Evolutionary conservation across 2,329 filamentous ascomycete species (phyloP), one percentile per base, ranked within the genome.

Genomic region (Stagonosporopsis tanaceti): DNA sequence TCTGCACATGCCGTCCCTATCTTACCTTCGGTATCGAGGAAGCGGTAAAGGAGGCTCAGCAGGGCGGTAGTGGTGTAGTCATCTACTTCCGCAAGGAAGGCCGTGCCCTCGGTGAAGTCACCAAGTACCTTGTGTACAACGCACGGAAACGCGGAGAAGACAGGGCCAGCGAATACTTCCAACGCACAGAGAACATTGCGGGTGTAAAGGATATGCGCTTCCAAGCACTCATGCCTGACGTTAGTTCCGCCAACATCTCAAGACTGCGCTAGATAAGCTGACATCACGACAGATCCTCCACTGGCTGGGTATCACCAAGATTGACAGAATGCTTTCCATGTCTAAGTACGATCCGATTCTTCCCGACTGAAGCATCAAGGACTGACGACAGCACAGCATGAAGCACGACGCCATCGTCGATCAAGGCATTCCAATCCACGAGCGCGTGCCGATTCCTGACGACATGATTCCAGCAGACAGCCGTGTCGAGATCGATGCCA

Each of bases 81-180:
- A 97, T 98, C 75, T 99, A 99, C 77, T 99, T 98, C 86, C 88
- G 95, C 66, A 99, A 99, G 77, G 95, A 99, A 81, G 95, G 95
- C 30, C 87, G 95, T 66, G 95, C 94, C 35, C 82, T 98, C 6
- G 95, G 95, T 50, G 95, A 99, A 77, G 95, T 99, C 28, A 96
- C 93, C 51, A 97, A 97, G 71, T 89, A 89, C 62, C 78, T 89
- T 75, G 93, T 96, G 71, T 85, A 94, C 81, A 95, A 94, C 74
- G 90, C 90, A 38, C 64, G 76, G 37, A 95, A 94, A 79, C 87
- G 90, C 68, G 90, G 90, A 63, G 85, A 87, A 62, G 90, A 93
- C 77, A 86, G 72, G 57, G 93, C 93, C 22, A 94, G 90, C 68
- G 92, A 96, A 76, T 98, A 98, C 80, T 98, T 98, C 82, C 90